Percentiles rank a stretch among this genome's conserved stretches.
Evolutionary conservation across 257 asterid species (phyloP).

Genomic region (Penstemon davidsonii): DNA sequence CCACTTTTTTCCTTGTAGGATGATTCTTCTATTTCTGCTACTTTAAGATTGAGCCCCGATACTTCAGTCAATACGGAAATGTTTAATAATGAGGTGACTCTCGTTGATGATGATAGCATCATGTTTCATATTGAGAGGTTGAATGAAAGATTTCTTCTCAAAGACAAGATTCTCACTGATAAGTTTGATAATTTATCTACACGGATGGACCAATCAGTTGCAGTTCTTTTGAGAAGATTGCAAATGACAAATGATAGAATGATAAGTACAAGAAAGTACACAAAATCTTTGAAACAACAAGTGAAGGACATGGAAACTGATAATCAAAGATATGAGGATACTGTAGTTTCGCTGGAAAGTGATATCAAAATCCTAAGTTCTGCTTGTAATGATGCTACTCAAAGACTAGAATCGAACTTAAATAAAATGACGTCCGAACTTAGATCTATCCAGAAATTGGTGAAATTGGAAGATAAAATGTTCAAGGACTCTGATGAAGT

Average conservation of each 20-base stretch:
- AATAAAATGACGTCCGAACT: conserved; percentile 40
- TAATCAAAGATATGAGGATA: conserved; percentile 49
- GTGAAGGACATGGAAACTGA: conserved; percentile 51
- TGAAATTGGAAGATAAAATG: conserved; percentile 37
- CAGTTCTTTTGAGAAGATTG: conserved; percentile 48
- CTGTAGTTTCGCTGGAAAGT: conserved; percentile 49
- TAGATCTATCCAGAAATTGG: conserved; percentile 42
- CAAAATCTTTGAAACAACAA: conserved; percentile 53
- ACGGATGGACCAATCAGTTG: conserved; percentile 55
- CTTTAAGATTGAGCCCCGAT: conserved; percentile 38
- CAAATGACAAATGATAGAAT: conserved; percentile 45
- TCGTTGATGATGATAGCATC: conserved; percentile 51
- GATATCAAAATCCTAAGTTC: conserved; percentile 53
- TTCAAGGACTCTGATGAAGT: conserved; percentile 32
- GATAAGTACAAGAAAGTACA: conserved; percentile 34
- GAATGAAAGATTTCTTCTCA: conserved; percentile 59
- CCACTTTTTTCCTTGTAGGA: conserved; percentile 51
- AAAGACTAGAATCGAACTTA: conserved; percentile 47
- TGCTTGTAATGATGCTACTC: conserved; percentile 69
- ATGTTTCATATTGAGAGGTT: conserved; percentile 49
- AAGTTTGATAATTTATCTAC: conserved; percentile 50
- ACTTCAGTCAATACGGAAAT: conserved; percentile 41
- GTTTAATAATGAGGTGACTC: conserved; percentile 46
- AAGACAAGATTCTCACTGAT: conserved; percentile 64
- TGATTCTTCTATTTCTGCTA: conserved; percentile 45